A percentile compares a stretch with the other conserved stretches of the same genome.
Conservation (phyloP, 352 stramenopile genomes). For the Globisporangium alternatum region DNA sequence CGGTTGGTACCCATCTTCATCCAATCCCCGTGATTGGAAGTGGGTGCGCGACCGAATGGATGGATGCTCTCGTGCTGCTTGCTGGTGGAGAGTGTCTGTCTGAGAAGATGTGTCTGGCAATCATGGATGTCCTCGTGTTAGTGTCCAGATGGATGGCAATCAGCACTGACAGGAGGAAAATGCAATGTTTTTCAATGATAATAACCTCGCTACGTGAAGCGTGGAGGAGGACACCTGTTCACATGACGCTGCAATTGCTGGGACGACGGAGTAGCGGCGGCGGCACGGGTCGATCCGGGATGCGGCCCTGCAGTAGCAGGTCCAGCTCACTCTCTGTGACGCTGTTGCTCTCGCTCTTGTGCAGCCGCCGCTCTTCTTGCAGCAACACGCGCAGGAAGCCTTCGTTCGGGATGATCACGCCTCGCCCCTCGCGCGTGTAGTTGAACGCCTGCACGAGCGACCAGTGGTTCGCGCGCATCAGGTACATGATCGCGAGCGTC, state of each 20-base stretch:
- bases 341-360: slow-evolving; percentile 36
- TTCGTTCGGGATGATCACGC: slow-evolving; percentile 59
- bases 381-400: slow-evolving; percentile 52
- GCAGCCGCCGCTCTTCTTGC: slow-evolving; percentile 46
- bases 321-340: slow-evolving; percentile 53
- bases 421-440: slow-evolving; percentile 37
- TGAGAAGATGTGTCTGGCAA: not conserved
- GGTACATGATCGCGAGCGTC: slow-evolving; percentile 66
- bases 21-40: slow-evolving; percentile 8
- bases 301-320: slow-evolving; percentile 33
- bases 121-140: not conserved
- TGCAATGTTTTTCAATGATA: not conserved
- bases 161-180: not conserved
- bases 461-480: slow-evolving; percentile 56
- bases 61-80: not conserved
- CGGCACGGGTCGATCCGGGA: slow-evolving; percentile 22
- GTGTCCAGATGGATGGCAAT: not conserved
- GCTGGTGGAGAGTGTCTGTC: not conserved
- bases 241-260: slow-evolving; percentile 18
- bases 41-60: not conserved
- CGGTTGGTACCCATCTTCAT: slow-evolving; percentile 1
- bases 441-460: slow-evolving; percentile 69
- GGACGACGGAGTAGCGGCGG: not conserved
- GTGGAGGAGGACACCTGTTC: not conserved
- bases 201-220: not conserved